Evolutionary conservation across 2,329 filamentous ascomycete genomes (phyloP), one percentile per base, ranked within the genome.

Genomic region (Calycina marina): DNA sequence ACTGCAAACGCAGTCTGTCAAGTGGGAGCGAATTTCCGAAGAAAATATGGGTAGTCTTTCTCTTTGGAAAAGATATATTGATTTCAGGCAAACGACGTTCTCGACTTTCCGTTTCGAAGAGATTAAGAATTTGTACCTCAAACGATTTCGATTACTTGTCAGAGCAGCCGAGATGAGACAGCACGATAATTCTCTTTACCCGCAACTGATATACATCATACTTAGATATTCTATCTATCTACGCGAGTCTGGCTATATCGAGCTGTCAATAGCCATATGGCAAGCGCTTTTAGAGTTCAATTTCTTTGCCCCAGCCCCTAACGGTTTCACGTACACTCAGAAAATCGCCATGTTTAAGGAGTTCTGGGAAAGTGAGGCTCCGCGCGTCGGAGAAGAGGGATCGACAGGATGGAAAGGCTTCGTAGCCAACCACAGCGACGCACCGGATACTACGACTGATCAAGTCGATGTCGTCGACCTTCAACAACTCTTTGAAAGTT

Each of bases 291-390:
- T 94, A 0, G 88, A 94, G 48, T 61, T 78, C 32, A 72, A 70
- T 12, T 67, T 84, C 37, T 72, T 72, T 28, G 61, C 62, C 3
- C 73, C 79, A 3, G 31, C 45, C 3, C 34, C 49, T 4, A 28
- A 47, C 25, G 41, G 45, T 2, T 18, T 28, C 9, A 18, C 30
- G 14, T 12, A 8, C 12, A 15, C 22, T 6, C 33, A 45, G 8
- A 42, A 40, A n/a, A 28, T 42, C 6, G 41, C 44, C 4, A 30
- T 62, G 0, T 80, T 93, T 39, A 60, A 69, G 29, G 65, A 75
- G 2, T 93, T 90, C 41, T 96, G 90, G 90, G 84, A 93, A 37
- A 81, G 74, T 35, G 88, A 94, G 49, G 65, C 72, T 1, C 62
- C 79, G 0, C 70, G 88, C 4, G 67, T 93, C 33, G 88, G 88